Percentiles rank a stretch among this genome's conserved stretches.
phyloP scores from a whole-genome alignment of 106 monocot species.

The Cymbidium sinense region DNA sequence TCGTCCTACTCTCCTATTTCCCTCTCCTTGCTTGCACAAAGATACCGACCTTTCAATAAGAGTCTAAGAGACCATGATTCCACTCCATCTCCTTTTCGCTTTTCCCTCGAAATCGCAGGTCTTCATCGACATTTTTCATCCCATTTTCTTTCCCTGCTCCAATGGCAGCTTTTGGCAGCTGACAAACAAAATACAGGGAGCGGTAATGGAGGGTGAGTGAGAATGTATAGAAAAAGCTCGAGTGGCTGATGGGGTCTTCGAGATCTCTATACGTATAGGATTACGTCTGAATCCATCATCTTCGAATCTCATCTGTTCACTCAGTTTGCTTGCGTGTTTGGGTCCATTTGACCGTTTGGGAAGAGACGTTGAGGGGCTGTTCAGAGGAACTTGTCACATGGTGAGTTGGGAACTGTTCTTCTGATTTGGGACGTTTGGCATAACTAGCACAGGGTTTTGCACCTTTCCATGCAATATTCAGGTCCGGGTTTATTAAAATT shows the following conservation, averaged over 20 bases:
- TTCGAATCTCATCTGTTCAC: neutral
- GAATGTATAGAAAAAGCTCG: neutral
- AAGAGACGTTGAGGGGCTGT: neutral
- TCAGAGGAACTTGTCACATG: neutral
- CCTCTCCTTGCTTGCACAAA: constrained; percentile 30
- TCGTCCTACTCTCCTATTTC: neutral
- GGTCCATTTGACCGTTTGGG: constrained; percentile 12
- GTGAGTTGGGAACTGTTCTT: neutral
- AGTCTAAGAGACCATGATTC: constrained; percentile 39
- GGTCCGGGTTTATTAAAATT: neutral
- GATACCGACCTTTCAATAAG: constrained; percentile 57
- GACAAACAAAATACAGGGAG: constrained; percentile 21
- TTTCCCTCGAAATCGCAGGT: constrained; percentile 6
- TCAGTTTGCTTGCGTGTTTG: constrained; percentile 9
- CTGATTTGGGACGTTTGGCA: neutral
- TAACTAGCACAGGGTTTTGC: neutral
- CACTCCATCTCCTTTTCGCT: neutral
- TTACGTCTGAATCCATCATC: constrained; percentile 8
- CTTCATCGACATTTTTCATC: neutral
- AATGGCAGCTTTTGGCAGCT: constrained; percentile 46
- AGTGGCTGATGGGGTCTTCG: neutral
- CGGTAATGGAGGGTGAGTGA: neutral
- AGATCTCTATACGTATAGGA: neutral
- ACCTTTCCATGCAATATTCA: neutral
- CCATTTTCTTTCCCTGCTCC: neutral